Percentiles rank a stretch among this genome's conserved stretches.
Evolutionary conservation across 2,329 filamentous ascomycete species (phyloP).

Genomic region (Trichoderma arundinaceum): DNA sequence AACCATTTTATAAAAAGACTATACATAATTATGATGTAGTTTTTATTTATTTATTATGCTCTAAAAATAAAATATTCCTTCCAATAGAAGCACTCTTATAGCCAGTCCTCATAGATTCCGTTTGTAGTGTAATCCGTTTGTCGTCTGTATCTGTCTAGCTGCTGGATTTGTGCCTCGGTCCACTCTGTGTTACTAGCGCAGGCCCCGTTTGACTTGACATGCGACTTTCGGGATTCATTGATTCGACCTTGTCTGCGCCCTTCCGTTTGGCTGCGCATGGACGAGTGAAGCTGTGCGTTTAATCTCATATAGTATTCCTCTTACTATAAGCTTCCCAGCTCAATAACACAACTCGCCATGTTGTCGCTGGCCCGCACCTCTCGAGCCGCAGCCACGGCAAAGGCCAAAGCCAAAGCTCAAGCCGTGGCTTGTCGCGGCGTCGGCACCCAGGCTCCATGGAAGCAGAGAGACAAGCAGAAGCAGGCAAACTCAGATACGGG

Average conservation of each 20-base stretch:
- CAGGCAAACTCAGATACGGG: not conserved
- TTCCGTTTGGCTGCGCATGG: not conserved
- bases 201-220: not conserved
- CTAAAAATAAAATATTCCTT: no score
- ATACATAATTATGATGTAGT: no score
- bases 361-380: conserved; percentile 10
- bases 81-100: no score
- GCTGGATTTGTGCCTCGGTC: conserved; percentile 22
- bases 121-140: not conserved
- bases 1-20: no score
- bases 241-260: not conserved
- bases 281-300: no score
- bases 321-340: no score
- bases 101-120: not conserved
- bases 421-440: not conserved
- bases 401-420: not conserved
- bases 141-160: not conserved
- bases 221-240: not conserved
- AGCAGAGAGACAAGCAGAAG: not conserved
- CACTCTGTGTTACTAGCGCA: conserved; percentile 19
- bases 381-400: conserved; percentile 3
- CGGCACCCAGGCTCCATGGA: not conserved
- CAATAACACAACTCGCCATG: not conserved
- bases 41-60: no score
- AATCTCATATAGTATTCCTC: no score